phyloP scores from a whole-genome alignment of 495 filamentous ascomycete genomes.

The Penicillium coffeae region DNA sequence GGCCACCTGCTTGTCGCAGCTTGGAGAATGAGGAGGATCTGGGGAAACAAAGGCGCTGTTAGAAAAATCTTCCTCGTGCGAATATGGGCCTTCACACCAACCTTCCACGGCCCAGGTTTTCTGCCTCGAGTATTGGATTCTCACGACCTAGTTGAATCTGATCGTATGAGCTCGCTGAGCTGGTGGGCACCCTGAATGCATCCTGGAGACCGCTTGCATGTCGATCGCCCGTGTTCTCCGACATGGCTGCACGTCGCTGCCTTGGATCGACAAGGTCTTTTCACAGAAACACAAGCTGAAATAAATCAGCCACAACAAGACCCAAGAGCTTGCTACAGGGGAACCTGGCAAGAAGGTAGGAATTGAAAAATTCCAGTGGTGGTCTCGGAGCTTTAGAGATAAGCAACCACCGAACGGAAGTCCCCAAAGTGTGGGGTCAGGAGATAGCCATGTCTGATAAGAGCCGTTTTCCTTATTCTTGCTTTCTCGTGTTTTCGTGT shows the following conservation, averaged over 20 bases:
- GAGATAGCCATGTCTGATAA: not conserved
- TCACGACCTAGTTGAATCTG: constrained; percentile 9
- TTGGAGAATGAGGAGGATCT: constrained; percentile 67
- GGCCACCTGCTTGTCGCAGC: constrained; percentile 77
- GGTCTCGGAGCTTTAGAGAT: not conserved
- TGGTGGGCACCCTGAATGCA: constrained; percentile 9
- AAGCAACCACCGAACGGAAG: not conserved
- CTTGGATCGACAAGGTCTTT: too few relatives aligned
- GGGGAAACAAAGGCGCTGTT: not conserved
- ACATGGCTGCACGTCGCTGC: not conserved
- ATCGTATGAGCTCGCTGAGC: constrained; percentile 16
- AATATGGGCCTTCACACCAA: not conserved
- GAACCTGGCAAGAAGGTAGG: too few relatives aligned
- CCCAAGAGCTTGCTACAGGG: too few relatives aligned
- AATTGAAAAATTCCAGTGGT: too few relatives aligned
- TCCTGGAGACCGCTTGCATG: not conserved
- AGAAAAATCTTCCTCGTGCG: not conserved
- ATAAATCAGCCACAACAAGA: too few relatives aligned
- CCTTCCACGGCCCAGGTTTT: constrained; percentile 18
- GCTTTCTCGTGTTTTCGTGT: not conserved
- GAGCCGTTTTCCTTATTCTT: not conserved
- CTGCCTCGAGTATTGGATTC: constrained; percentile 15
- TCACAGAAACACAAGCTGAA: too few relatives aligned
- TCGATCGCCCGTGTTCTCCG: not conserved
- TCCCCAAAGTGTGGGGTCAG: too few relatives aligned